phyloP scores from a whole-genome alignment of 768 basidiomycete genomes.

The Termitomyces sp. region DNA sequence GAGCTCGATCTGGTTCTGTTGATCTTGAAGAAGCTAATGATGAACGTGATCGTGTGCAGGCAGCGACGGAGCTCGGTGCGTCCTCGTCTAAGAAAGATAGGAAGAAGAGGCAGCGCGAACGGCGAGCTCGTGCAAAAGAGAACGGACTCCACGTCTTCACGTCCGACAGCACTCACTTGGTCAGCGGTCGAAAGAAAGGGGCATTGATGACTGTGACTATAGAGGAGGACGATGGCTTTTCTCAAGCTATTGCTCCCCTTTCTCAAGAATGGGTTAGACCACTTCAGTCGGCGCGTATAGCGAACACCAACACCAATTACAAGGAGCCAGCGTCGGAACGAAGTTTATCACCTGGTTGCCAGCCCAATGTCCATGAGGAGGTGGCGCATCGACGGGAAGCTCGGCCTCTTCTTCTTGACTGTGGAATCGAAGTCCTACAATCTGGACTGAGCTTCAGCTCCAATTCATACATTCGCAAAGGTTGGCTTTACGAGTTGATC shows the following conservation, averaged over 20 bases:
- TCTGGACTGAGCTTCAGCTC: slow-evolving; percentile 49
- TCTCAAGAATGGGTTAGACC: slow-evolving; percentile 11
- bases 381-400: background rate
- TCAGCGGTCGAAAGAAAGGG: slow-evolving; percentile 29
- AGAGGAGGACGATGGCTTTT: slow-evolving; percentile 44
- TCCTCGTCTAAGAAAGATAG: slow-evolving; percentile 21
- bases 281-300: slow-evolving; percentile 13
- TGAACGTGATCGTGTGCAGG: slow-evolving; percentile 4
- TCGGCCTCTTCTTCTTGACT: slow-evolving; percentile 38
- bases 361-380: background rate
- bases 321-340: slow-evolving; percentile 1
- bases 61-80: slow-evolving; percentile 8
- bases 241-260: slow-evolving; percentile 35
- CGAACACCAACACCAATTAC: background rate
- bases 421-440: slow-evolving; percentile 45
- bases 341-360: background rate
- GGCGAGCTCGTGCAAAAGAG: slow-evolving; percentile 22
- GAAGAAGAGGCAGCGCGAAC: slow-evolving; percentile 26
- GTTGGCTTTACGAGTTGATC: slow-evolving; percentile 57
- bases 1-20: slow-evolving; percentile 21
- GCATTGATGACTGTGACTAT: slow-evolving; percentile 37
- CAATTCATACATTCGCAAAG: slow-evolving; percentile 56
- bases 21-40: slow-evolving; percentile 55
- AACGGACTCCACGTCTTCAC: slow-evolving; percentile 35
- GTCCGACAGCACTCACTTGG: slow-evolving; percentile 33